phyloP scores from a whole-genome alignment of 1,284 basidiomycete genomes.

The Tausonia pullulans region DNA sequence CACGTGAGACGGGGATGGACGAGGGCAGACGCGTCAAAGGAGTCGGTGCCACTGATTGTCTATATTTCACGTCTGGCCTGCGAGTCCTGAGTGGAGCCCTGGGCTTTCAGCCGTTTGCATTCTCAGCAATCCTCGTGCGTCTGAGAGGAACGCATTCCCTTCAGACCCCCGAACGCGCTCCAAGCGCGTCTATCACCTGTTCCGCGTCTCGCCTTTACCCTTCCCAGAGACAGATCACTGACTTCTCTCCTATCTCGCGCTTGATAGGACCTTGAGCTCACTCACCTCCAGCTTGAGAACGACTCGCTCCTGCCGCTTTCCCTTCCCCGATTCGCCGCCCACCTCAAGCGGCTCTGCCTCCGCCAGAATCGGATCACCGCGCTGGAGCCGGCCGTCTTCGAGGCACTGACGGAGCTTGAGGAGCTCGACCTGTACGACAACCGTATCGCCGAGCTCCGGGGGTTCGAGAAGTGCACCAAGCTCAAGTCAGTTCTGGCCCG shows the following conservation, averaged over 20 bases:
- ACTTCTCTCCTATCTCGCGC: conserved; percentile 6
- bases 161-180: no score
- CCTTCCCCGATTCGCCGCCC: conserved; percentile 55
- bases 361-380: conserved; percentile 73
- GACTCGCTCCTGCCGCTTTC: conserved; percentile 46
- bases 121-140: no score
- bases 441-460: conserved; percentile 61
- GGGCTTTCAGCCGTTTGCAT: no score
- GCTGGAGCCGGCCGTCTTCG: conserved; percentile 57
- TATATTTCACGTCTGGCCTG: no score
- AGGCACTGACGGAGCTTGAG: conserved; percentile 56
- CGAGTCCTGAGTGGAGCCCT: no score
- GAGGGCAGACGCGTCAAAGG: no score
- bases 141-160: background rate
- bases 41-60: no score
- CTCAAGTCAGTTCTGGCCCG: conserved; percentile 49
- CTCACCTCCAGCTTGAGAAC: conserved; percentile 62
- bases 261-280: conserved; percentile 74
- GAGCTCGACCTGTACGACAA: conserved; percentile 96
- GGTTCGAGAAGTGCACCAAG: conserved; percentile 52
- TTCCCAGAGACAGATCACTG: conserved; percentile 11
- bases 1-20: no score
- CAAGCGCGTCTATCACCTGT: conserved; percentile 7
- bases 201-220: background rate
- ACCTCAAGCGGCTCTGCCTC: conserved; percentile 68